Conservation (phyloP, 2,329 filamentous ascomycete genomes). For the Sordariomycetes sp. region DNA sequence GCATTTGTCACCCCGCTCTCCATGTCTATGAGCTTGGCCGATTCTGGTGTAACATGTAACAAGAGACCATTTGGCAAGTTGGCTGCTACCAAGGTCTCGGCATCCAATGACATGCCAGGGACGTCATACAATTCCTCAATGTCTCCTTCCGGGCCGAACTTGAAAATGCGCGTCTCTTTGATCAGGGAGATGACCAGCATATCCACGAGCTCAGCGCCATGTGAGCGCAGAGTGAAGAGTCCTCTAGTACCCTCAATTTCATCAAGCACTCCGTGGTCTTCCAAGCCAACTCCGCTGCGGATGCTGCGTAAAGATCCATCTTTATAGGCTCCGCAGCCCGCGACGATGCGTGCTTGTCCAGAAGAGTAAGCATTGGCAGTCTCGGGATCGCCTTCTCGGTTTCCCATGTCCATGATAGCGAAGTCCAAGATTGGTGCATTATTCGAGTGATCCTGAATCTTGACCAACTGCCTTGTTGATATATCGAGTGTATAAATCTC, state of each 20-base stretch:
- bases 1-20: slow-evolving; percentile 44
- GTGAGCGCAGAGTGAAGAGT: slow-evolving; percentile 58
- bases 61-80: slow-evolving; percentile 56
- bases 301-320: slow-evolving; percentile 86
- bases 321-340: slow-evolving; percentile 81
- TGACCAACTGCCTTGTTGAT: slow-evolving; percentile 36
- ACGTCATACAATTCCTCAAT: slow-evolving; percentile 82
- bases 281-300: slow-evolving; percentile 84
- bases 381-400: slow-evolving; percentile 66
- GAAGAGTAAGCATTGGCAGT: slow-evolving; percentile 84
- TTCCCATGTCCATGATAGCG: slow-evolving; percentile 91
- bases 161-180: slow-evolving; percentile 75
- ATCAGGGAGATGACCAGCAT: slow-evolving; percentile 73
- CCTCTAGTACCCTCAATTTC: slow-evolving; percentile 68
- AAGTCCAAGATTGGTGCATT: slow-evolving; percentile 92
- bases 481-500: slow-evolving; percentile 60
- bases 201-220: slow-evolving; percentile 45
- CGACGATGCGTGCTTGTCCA: slow-evolving; percentile 86
- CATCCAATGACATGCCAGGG: slow-evolving; percentile 57
- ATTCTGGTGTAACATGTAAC: slow-evolving; percentile 66
- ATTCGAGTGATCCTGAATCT: slow-evolving; percentile 64
- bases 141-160: slow-evolving; percentile 62
- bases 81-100: slow-evolving; percentile 61
- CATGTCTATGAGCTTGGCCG: slow-evolving; percentile 52
- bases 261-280: slow-evolving; percentile 74